Evolutionary conservation across 495 filamentous ascomycete species (phyloP).

Genomic region (Talaromyces trachyspermus): DNA sequence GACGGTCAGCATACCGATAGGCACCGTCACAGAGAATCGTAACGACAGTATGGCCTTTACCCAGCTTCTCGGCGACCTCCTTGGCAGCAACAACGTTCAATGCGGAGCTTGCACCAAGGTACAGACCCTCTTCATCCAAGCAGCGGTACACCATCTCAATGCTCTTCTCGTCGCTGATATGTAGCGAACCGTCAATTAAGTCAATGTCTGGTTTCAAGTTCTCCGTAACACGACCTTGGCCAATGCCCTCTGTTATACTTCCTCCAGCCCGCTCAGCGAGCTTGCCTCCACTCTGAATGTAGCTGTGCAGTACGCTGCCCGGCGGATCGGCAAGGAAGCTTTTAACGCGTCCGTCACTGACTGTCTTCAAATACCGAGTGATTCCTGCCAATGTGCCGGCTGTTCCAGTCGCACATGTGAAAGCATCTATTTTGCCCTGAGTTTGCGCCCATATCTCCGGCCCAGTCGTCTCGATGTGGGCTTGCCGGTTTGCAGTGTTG

Average conservation of each 20-base stretch:
- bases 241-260: slow-evolving; percentile 96
- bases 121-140: slow-evolving; percentile 92
- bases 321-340: slow-evolving; percentile 89
- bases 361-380: slow-evolving; percentile 83
- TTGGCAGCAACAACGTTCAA: slow-evolving; percentile 94
- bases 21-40: slow-evolving; percentile 93
- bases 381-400: slow-evolving; percentile 85
- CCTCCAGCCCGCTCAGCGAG: slow-evolving; percentile 73
- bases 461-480: slow-evolving; percentile 93
- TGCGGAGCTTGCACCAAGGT: slow-evolving; percentile 87
- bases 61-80: slow-evolving; percentile 86
- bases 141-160: slow-evolving; percentile 98
- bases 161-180: slow-evolving; percentile 84
- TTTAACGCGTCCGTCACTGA: slow-evolving; percentile 74
- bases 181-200: slow-evolving; percentile 76
- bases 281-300: slow-evolving; percentile 78
- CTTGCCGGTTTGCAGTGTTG: slow-evolving; percentile 86
- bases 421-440: slow-evolving; percentile 76
- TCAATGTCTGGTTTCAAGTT: slow-evolving; percentile 82
- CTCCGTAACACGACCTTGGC: slow-evolving; percentile 92
- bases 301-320: slow-evolving; percentile 84
- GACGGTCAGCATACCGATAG: slow-evolving; percentile 87
- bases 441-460: slow-evolving; percentile 98
- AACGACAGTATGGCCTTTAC: slow-evolving; percentile 84
- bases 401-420: slow-evolving; percentile 92